Percentiles rank a stretch among this genome's conserved stretches.
phyloP scores from a whole-genome alignment of 345 rosid genomes.

The Brassica carinata region DNA sequence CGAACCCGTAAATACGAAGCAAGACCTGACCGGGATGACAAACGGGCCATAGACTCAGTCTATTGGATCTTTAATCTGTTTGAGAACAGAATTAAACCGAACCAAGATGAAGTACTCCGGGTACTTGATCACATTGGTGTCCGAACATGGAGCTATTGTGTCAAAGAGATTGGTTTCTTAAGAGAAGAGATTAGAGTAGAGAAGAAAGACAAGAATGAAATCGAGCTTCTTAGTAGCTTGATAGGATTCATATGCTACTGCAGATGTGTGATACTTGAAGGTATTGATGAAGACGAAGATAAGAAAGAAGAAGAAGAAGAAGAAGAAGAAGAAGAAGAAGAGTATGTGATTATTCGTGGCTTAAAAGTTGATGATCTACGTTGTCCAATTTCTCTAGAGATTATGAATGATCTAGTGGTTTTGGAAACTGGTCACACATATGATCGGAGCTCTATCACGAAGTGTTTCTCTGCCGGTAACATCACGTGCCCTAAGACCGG shows the following conservation, averaged over 20 bases:
- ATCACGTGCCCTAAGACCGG: slow-evolving; percentile 72
- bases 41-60: slow-evolving; percentile 41
- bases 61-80: slow-evolving; percentile 49
- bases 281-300: slow-evolving; percentile 35
- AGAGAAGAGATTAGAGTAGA: slow-evolving; percentile 51
- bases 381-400: slow-evolving; percentile 75
- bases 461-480: slow-evolving; percentile 69
- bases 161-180: slow-evolving; percentile 57
- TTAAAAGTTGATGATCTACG: slow-evolving; percentile 63
- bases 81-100: slow-evolving; percentile 51
- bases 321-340: neutral
- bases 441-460: slow-evolving; percentile 64
- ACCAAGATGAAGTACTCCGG: slow-evolving; percentile 35
- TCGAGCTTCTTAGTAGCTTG: slow-evolving; percentile 51
- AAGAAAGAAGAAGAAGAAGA: slow-evolving; percentile 24
- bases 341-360: slow-evolving; percentile 18
- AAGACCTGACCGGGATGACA: slow-evolving; percentile 50
- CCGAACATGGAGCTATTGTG: slow-evolving; percentile 63
- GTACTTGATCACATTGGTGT: slow-evolving; percentile 59
- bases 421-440: slow-evolving; percentile 71
- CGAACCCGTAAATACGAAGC: slow-evolving; percentile 58
- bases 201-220: slow-evolving; percentile 32
- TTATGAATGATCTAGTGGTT: slow-evolving; percentile 70
- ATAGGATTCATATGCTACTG: slow-evolving; percentile 60
- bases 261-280: slow-evolving; percentile 59